These are phyloP conservation scores for Cucurbitaria berberidis DNA, from an alignment of 2,329 filamentous ascomycete genomes.

Conservation along the genomic window DNA sequence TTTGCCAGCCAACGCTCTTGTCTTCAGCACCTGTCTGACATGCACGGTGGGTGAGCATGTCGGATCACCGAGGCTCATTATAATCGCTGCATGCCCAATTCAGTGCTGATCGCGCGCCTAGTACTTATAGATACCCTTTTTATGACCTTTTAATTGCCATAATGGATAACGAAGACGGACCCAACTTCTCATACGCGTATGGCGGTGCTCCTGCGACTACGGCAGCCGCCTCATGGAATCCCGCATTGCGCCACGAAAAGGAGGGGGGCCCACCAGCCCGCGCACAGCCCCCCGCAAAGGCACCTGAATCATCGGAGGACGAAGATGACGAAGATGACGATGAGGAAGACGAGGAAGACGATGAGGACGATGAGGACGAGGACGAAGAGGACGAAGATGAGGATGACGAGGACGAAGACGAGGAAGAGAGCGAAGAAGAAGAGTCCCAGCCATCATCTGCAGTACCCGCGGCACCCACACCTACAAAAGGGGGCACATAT, in stretches of 20 bases:
- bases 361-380: constrained; percentile 2
- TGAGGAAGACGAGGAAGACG: constrained; percentile 8
- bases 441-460: constrained; percentile 7
- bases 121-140: constrained; percentile 46
- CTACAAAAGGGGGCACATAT: constrained; percentile 8
- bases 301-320: constrained; percentile 19
- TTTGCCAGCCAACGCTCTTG: not conserved
- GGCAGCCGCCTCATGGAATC: constrained; percentile 58
- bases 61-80: constrained; percentile 16
- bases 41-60: too few species aligned
- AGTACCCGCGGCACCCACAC: constrained; percentile 5
- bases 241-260: constrained; percentile 58
- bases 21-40: not conserved
- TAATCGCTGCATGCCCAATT: not conserved
- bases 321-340: constrained; percentile 16
- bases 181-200: constrained; percentile 51
- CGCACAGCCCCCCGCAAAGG: constrained; percentile 14
- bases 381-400: constrained; percentile 1
- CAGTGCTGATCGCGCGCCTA: constrained; percentile 33
- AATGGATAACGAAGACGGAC: constrained; percentile 46
- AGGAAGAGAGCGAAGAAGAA: constrained; percentile 8
- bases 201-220: constrained; percentile 28
- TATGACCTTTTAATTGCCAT: constrained; percentile 32
- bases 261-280: constrained; percentile 13
- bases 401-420: constrained; percentile 1